Conservation (phyloP, 768 basidiomycete species). For the Suillus subluteus region DNA sequence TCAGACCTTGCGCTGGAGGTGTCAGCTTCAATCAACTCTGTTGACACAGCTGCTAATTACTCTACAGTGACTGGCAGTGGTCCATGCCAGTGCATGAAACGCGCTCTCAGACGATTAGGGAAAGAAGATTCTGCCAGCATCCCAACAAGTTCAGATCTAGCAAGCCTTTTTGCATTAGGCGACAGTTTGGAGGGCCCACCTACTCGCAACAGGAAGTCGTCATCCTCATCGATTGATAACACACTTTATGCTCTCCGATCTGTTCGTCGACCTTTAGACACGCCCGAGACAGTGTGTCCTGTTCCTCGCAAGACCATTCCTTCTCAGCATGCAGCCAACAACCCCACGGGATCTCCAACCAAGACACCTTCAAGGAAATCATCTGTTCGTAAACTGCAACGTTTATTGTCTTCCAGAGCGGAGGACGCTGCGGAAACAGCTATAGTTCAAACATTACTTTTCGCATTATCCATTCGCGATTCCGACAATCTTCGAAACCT, state of each 20-base stretch:
- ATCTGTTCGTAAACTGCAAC: not conserved
- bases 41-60: not conserved
- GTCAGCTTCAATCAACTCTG: not conserved
- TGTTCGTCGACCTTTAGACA: not conserved
- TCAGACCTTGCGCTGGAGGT: not conserved
- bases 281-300: not conserved
- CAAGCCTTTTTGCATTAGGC: not conserved
- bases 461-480: not conserved
- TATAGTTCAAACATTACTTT: not conserved
- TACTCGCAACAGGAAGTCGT: not conserved
- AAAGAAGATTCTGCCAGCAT: not conserved
- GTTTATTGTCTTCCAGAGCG: not conserved
- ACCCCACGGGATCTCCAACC: not conserved
- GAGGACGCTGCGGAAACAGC: not conserved
- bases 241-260: not conserved
- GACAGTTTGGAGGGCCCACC: not conserved
- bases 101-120: not conserved
- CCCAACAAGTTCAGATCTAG: conserved; percentile 2
- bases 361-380: not conserved
- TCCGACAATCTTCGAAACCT: not conserved
- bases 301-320: not conserved
- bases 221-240: not conserved
- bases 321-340: not conserved
- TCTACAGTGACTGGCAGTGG: not conserved
- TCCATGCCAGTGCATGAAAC: not conserved